These are phyloP conservation scores for Byssochlamys sp. DNA, from an alignment of 2,329 filamentous ascomycete species.

Conservation along the genomic window DNA sequence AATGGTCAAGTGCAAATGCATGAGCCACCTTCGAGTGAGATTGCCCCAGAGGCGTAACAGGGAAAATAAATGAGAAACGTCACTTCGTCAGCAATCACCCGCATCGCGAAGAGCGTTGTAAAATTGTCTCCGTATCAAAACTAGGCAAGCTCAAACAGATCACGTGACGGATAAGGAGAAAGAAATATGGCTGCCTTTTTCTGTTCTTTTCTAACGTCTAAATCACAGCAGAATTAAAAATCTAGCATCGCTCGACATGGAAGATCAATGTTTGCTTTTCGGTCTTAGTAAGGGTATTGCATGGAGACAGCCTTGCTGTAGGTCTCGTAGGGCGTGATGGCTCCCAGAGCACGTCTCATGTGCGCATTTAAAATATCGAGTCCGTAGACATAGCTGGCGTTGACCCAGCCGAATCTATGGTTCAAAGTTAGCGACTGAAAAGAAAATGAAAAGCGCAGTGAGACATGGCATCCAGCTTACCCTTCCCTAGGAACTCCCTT, in stretches of 20 bases:
- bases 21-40: background rate
- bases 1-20: background rate
- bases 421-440: slow-evolving; percentile 2
- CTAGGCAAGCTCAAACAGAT: background rate
- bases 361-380: slow-evolving; percentile 80
- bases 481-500: slow-evolving; percentile 93
- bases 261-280: background rate
- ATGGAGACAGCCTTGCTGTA: slow-evolving; percentile 57
- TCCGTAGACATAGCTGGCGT: slow-evolving; percentile 92
- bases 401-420: slow-evolving; percentile 90
- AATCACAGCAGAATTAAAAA: background rate
- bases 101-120: background rate
- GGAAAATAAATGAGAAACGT: background rate
- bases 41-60: no score
- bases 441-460: background rate
- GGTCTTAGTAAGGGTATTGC: slow-evolving; percentile 13
- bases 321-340: slow-evolving; percentile 75
- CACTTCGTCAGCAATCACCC: background rate
- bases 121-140: background rate
- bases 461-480: slow-evolving; percentile 48
- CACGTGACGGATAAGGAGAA: background rate
- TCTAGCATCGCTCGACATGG: background rate
- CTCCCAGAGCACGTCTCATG: slow-evolving; percentile 78
- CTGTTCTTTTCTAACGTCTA: background rate
- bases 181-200: background rate